These are phyloP conservation scores for Paraconiothyrium sp. DNA, from an alignment of 2,329 filamentous ascomycete genomes.

Conservation along the genomic window DNA sequence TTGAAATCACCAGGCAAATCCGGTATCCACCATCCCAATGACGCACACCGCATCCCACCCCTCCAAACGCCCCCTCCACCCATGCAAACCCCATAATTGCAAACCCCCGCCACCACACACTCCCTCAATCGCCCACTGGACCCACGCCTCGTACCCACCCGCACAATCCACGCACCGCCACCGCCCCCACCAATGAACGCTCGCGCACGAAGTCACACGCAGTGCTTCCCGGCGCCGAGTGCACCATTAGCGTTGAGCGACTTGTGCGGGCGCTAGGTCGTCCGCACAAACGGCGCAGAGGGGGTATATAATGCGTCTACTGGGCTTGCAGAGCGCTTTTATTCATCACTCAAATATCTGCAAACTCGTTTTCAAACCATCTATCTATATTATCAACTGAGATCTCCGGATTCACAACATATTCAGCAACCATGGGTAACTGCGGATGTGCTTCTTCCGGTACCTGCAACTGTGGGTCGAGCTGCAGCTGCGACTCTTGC, in stretches of 20 bases:
- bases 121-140: conserved; percentile 1
- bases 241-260: neutral
- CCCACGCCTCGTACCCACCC: neutral
- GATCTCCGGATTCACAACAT: neutral
- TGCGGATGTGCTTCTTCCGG: conserved; percentile 13
- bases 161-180: neutral
- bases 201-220: neutral
- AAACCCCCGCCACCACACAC: neutral
- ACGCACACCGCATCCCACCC: neutral
- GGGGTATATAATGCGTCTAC: neutral
- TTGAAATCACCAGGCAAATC: no score
- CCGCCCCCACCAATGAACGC: neutral
- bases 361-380: neutral
- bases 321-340: neutral
- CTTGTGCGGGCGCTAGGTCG: conserved; percentile 8
- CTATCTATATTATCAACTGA: no score
- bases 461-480: conserved; percentile 7
- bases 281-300: conserved; percentile 8
- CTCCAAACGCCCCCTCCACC: neutral
- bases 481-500: conserved; percentile 11
- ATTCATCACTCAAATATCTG: neutral
- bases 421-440: conserved; percentile 7
- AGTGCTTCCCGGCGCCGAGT: neutral
- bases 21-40: neutral
- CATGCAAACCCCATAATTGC: neutral